Conservation (phyloP, 2,329 filamentous ascomycete species). For the Alternaria conjuncta region DNA sequence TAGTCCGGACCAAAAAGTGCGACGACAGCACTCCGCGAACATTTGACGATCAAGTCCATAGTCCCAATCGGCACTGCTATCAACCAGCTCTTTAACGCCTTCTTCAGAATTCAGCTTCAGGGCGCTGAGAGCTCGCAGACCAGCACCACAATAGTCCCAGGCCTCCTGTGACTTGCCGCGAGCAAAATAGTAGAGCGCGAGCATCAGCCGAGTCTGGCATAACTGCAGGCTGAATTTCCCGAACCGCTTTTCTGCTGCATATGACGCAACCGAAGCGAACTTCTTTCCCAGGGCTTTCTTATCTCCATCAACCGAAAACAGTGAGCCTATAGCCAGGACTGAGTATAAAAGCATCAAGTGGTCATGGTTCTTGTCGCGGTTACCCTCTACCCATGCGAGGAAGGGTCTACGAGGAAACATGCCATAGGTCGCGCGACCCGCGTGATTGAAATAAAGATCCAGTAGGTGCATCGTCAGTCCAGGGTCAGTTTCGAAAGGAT, state of each 20-base stretch:
- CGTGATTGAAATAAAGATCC: conserved; percentile 63
- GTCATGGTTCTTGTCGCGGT: conserved; percentile 56
- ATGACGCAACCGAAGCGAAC: conserved; percentile 63
- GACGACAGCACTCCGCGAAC: conserved; percentile 69
- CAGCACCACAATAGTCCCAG: conserved; percentile 69
- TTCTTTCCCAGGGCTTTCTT: conserved; percentile 53
- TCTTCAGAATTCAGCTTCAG: conserved; percentile 70
- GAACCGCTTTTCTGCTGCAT: conserved; percentile 60
- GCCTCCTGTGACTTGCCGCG: conserved; percentile 65
- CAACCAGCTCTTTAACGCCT: conserved; percentile 48
- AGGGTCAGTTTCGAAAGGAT: conserved; percentile 61
- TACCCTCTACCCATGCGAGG: conserved; percentile 59
- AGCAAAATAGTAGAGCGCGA: conserved; percentile 71
- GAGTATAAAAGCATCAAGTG: conserved; percentile 68
- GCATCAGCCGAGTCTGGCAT: conserved; percentile 70
- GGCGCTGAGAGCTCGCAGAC: conserved; percentile 64
- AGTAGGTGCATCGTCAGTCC: conserved; percentile 59
- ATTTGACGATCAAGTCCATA: conserved; percentile 65
- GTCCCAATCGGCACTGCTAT: conserved; percentile 59
- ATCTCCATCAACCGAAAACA: conserved; percentile 59
- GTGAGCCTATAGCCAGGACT: conserved; percentile 63
- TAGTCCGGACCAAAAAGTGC: conserved; percentile 76
- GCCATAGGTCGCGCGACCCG: conserved; percentile 61
- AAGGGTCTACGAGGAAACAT: conserved; percentile 64
- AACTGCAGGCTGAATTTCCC: conserved; percentile 66